These are phyloP conservation scores for Acidomyces sp. DNA, from an alignment of 495 filamentous ascomycete genomes.

Conservation along the genomic window DNA sequence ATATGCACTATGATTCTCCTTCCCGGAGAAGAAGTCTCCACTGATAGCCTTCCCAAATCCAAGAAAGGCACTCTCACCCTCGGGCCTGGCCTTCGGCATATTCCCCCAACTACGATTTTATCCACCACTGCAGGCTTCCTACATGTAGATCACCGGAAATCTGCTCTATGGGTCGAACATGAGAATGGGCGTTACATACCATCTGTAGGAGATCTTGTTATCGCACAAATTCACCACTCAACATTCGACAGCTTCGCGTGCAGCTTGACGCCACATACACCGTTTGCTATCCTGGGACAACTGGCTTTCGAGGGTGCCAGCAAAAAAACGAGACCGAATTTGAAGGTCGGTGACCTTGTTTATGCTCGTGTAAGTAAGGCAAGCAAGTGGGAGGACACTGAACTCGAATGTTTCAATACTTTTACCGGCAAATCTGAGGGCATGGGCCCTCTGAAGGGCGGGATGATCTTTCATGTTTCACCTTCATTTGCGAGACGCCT, in stretches of 20 bases:
- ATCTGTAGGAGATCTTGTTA: slow-evolving; percentile 61
- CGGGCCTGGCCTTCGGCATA: slow-evolving; percentile 70
- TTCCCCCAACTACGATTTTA: slow-evolving; percentile 53
- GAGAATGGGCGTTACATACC: slow-evolving; percentile 65
- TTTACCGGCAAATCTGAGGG: slow-evolving; percentile 82
- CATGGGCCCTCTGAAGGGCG: slow-evolving; percentile 69
- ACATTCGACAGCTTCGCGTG: slow-evolving; percentile 64
- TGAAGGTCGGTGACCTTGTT: slow-evolving; percentile 60
- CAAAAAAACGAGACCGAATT: slow-evolving; percentile 76
- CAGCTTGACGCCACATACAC: slow-evolving; percentile 52
- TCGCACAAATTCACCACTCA: slow-evolving; percentile 68
- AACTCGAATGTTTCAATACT: slow-evolving; percentile 77
- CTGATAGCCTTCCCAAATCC: slow-evolving; percentile 44
- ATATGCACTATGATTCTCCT: too few species aligned
- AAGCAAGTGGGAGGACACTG: slow-evolving; percentile 70
- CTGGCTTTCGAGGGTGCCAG: slow-evolving; percentile 82
- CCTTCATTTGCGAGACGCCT: slow-evolving; percentile 69
- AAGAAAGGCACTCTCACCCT: slow-evolving; percentile 59
- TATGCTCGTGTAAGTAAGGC: slow-evolving; percentile 70
- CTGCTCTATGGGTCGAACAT: slow-evolving; percentile 65
- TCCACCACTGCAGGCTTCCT: slow-evolving; percentile 71
- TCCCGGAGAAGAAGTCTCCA: slow-evolving; percentile 64
- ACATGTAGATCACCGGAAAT: slow-evolving; percentile 60
- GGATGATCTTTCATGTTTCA: slow-evolving; percentile 74
- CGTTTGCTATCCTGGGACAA: slow-evolving; percentile 66